phyloP scores from a whole-genome alignment of 192 early-diverging fungal genomes.

The Jimgerdemannia lactiflua region DNA sequence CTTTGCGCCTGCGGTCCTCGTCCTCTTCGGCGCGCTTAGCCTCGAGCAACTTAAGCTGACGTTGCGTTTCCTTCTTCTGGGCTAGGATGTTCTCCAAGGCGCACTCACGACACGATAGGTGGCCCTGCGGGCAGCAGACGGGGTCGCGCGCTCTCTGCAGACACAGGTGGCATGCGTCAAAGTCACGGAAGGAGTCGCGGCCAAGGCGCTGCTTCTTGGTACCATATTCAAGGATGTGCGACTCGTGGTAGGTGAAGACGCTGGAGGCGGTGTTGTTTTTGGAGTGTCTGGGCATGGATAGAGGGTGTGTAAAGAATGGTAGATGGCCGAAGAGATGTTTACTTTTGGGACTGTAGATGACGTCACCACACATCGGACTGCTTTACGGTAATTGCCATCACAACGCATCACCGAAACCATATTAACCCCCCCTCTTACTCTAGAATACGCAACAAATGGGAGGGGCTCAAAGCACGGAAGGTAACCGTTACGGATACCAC shows the following conservation, averaged over 20 bases:
- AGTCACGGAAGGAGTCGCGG: constrained; percentile 77
- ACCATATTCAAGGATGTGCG: constrained; percentile 84
- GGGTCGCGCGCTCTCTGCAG: constrained; percentile 73
- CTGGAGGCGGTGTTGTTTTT: constrained; percentile 92
- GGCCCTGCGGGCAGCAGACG: constrained; percentile 68
- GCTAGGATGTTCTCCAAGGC: constrained; percentile 77
- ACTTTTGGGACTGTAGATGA: no score
- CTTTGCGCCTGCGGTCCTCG: constrained; percentile 37
- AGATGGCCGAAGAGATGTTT: no score
- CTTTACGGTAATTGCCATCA: no score
- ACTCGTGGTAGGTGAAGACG: constrained; percentile 91
- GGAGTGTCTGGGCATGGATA: constrained; percentile 78
- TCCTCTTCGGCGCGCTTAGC: constrained; percentile 42
- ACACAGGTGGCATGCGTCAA: constrained; percentile 88
- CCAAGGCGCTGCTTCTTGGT: constrained; percentile 87
- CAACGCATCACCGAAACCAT: no score
- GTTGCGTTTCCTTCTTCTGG: constrained; percentile 78
- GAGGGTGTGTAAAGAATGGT: no score
- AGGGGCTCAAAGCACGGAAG: constrained; percentile 45
- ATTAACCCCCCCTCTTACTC: neutral
- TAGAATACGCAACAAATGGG: constrained; percentile 42
- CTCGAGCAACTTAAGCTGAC: constrained; percentile 45
- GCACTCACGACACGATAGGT: constrained; percentile 90
- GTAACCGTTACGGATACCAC: constrained; percentile 60
- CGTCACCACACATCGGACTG: no score